Evolutionary conservation across 139 green algal species (phyloP), one percentile per base, ranked within the genome.

Genomic region (Chlamydomonas sp.): DNA sequence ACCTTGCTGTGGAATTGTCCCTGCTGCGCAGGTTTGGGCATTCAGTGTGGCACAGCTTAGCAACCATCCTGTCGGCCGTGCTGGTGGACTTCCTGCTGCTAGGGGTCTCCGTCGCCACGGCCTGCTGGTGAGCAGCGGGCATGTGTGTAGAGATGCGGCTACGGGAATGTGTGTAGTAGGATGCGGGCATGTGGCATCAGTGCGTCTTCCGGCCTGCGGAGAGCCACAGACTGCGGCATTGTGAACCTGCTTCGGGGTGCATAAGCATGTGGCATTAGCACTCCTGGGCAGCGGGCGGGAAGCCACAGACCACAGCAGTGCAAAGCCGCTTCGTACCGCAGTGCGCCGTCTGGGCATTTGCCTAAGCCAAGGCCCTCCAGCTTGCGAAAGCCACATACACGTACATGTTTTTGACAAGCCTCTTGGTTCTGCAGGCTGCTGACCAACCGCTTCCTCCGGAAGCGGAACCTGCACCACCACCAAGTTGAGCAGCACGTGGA

Each of bases 401-500:
- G 31, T 49, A 49, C 31, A 49, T 49, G 31, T 49, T 49, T 49
- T 49, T 49, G 31, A 49, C 31, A 49, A 49, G 31, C 31, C 31
- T 49, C 31, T 49, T 49, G 31, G 31, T 49, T 49, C 31, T 49
- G 87, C 91, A 96, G 96, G 95, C 88, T 95, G 4, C 77, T 99
- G 6, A 87, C 94, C 17, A 99, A 99, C 88, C 91, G 90, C 20
- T 98, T 98, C 61, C 74, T 99, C 31, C 87, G 93, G 68, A 93
- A 95, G 72, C 90, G 89, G 59, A 90, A 83, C 49, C 83, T 92
- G 49, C 95, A 96, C 71, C 89, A 90, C 80, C 96, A 99, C 79
- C 93, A 95, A 60, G 93, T 97, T 63, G 97, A 99, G 93, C 96
- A 98, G 91, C 92, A 94, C 74, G 95, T 98, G 20, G 97, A 99